Percentiles rank a stretch among this genome's conserved stretches.
These are phyloP conservation scores for Corylus heterophylla DNA, from an alignment of 306 rosid genomes.

Conservation along the genomic window DNA sequence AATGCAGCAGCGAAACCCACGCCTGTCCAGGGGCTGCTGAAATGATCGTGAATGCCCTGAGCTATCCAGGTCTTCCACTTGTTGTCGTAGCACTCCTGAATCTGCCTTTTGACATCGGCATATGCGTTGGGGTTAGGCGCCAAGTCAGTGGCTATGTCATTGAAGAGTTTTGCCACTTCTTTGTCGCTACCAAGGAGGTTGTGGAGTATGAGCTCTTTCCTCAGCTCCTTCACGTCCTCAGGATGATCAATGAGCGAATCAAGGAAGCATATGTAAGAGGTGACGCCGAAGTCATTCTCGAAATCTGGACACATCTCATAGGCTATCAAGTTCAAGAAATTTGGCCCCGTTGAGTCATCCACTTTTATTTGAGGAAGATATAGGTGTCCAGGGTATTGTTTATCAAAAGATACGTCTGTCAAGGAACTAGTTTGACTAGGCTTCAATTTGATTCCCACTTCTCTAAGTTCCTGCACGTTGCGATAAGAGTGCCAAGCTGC, in stretches of 20 bases:
- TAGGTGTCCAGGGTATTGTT: conserved; percentile 1
- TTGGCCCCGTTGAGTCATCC: conserved; percentile 15
- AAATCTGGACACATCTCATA: conserved; percentile 45
- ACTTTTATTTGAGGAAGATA: conserved; percentile 6
- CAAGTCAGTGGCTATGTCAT: conserved; percentile 25
- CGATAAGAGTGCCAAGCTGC: background rate
- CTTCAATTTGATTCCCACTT: background rate
- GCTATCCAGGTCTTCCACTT: conserved; percentile 32
- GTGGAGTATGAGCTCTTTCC: conserved; percentile 16
- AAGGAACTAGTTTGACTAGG: background rate
- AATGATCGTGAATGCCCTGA: conserved; percentile 9
- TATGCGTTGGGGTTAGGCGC: background rate
- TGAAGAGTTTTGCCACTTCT: conserved; percentile 35
- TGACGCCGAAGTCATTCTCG: conserved; percentile 23
- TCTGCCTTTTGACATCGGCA: fast-evolving
- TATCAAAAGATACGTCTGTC: conserved; percentile 2
- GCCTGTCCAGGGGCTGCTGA: conserved; percentile 35
- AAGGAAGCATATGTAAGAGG: conserved; percentile 30
- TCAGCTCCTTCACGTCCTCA: conserved; percentile 26
- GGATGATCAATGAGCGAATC: conserved; percentile 43
- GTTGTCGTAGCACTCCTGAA: background rate
- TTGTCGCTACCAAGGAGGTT: conserved; percentile 41
- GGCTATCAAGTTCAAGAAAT: conserved; percentile 29
- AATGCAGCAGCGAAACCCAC: conserved; percentile 16
- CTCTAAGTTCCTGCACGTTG: background rate